phyloP scores from a whole-genome alignment of 192 early-diverging fungal genomes.

The Obelidium mucronatum region DNA sequence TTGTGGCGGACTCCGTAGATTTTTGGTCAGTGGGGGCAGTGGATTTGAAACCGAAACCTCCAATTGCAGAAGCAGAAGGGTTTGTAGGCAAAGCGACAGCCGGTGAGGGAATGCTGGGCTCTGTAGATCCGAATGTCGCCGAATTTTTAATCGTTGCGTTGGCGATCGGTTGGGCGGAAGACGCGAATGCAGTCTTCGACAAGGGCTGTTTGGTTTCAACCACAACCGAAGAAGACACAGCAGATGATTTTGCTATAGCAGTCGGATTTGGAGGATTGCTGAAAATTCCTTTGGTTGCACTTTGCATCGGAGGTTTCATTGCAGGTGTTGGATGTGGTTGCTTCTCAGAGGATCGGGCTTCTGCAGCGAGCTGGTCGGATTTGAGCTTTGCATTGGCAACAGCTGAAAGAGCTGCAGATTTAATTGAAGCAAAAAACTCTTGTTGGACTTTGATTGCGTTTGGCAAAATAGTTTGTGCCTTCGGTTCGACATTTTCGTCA shows the following conservation, averaged over 20 bases:
- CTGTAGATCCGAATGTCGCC: too few species aligned
- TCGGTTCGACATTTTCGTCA: slow-evolving; percentile 18
- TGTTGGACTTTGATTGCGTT: not conserved
- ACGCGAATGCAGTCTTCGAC: too few species aligned
- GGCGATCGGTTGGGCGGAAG: too few species aligned
- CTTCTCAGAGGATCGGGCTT: not conserved
- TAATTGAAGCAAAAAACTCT: not conserved
- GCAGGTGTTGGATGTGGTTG: not conserved
- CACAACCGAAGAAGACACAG: too few species aligned
- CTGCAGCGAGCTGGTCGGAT: too few species aligned
- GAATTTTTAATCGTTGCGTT: too few species aligned
- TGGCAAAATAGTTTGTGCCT: not conserved
- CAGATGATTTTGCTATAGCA: too few species aligned
- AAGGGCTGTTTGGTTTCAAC: not conserved
- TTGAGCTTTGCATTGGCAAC: not conserved
- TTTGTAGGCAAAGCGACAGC: not conserved
- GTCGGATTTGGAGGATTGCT: too few species aligned
- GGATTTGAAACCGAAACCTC: slow-evolving; percentile 13
- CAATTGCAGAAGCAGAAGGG: not conserved
- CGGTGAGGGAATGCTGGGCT: too few species aligned
- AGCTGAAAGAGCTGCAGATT: not conserved
- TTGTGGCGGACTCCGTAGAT: too few species aligned
- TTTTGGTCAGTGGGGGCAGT: too few species aligned
- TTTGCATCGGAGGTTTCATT: not conserved
- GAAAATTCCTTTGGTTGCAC: too few species aligned